A percentile compares a stretch with the other conserved stretches of the same genome.
phyloP scores from a whole-genome alignment of 176 grass and related monocot genomes.

The Urochloa ruziziensis region DNA sequence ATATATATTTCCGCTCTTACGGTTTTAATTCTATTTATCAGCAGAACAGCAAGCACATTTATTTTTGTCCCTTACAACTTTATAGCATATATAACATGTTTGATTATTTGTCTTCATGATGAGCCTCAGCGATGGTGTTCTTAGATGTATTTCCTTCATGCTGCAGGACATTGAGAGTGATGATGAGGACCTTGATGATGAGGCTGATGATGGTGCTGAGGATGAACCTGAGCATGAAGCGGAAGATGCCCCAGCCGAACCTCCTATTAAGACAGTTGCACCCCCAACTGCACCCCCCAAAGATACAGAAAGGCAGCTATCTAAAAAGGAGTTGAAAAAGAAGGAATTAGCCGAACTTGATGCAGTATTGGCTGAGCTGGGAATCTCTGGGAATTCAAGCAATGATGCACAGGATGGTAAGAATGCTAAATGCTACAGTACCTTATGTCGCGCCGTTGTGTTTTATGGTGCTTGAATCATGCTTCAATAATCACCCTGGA shows the following conservation, averaged over 20 bases:
- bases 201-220: conserved; percentile 70
- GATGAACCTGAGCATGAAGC: conserved; percentile 64
- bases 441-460: neutral
- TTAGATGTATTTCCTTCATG: conserved; percentile 20
- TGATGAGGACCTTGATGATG: conserved; percentile 77
- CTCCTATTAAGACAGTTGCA: conserved; percentile 40
- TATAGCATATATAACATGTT: neutral
- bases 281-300: conserved; percentile 52
- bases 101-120: neutral
- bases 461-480: neutral
- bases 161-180: conserved; percentile 92
- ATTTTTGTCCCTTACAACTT: neutral
- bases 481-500: neutral
- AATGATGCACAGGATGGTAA: conserved; percentile 45
- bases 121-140: conserved; percentile 4
- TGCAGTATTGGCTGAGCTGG: conserved; percentile 88
- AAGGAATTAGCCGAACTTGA: conserved; percentile 96
- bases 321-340: conserved; percentile 98
- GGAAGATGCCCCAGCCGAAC: conserved; percentile 35
- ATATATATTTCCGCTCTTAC: neutral
- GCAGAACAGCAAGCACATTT: neutral
- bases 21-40: neutral
- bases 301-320: conserved; percentile 92
- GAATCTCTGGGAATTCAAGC: conserved; percentile 56
- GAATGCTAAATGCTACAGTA: conserved; percentile 24